Conservation (phyloP, 2,329 filamentous ascomycete species). For the Dryadomyces quercus-mongolicae region DNA sequence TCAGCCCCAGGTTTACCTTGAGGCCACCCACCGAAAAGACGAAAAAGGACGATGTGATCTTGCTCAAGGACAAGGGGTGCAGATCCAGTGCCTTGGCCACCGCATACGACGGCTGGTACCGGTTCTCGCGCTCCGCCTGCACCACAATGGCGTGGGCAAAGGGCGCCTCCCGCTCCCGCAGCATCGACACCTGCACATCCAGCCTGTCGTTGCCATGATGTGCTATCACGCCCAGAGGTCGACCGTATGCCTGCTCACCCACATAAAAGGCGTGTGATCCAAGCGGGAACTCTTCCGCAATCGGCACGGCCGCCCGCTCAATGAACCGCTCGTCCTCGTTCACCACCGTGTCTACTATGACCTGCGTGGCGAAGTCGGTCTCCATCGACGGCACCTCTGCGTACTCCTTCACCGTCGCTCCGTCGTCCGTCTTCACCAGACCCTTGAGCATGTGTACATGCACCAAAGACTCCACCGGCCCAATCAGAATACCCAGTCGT, state of each 20-base stretch:
- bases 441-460: constrained; percentile 93
- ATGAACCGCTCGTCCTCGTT: constrained; percentile 91
- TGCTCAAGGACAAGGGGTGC: constrained; percentile 81
- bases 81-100: constrained; percentile 73
- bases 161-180: constrained; percentile 63
- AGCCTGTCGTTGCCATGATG: constrained; percentile 61
- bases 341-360: constrained; percentile 77
- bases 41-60: constrained; percentile 89
- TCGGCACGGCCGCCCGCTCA: constrained; percentile 73
- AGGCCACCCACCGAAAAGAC: constrained; percentile 60
- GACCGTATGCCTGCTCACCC: constrained; percentile 84
- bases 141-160: constrained; percentile 67
- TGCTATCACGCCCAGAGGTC: constrained; percentile 70
- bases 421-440: constrained; percentile 78
- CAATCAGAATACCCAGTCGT: constrained; percentile 76
- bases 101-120: constrained; percentile 78
- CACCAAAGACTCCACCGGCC: constrained; percentile 75
- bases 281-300: constrained; percentile 83
- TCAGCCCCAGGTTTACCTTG: constrained; percentile 82
- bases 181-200: constrained; percentile 63
- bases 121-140: constrained; percentile 55
- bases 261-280: constrained; percentile 83
- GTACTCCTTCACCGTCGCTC: constrained; percentile 87
- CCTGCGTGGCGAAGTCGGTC: constrained; percentile 81
- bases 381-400: constrained; percentile 75